Percentiles rank a stretch among this genome's conserved stretches.
phyloP scores from a whole-genome alignment of 2,329 filamentous ascomycete species.

The Teratosphaeria gauchensis region DNA sequence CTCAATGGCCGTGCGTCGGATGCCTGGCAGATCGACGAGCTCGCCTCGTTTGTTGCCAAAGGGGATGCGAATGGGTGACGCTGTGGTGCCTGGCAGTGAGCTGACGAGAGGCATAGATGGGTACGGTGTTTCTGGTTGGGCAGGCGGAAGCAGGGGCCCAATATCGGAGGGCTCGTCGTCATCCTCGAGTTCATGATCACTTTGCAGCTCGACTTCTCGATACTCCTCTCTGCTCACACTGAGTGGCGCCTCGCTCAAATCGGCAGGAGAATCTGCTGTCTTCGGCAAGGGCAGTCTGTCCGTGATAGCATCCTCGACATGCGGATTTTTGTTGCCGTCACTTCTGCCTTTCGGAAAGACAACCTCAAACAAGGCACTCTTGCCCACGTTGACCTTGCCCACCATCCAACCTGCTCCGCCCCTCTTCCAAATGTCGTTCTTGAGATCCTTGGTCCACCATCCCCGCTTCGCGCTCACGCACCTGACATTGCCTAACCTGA shows the following conservation, averaged over 20 bases:
- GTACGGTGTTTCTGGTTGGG: conserved; percentile 61
- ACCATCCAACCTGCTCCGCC: conserved; percentile 92
- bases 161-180: conserved; percentile 12
- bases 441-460: conserved; percentile 87
- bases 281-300: background rate
- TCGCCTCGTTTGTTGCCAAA: conserved; percentile 83
- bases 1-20: conserved; percentile 65
- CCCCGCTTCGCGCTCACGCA: conserved; percentile 76
- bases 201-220: background rate
- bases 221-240: background rate
- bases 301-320: background rate
- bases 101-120: conserved; percentile 82
- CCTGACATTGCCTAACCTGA: conserved; percentile 79
- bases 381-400: conserved; percentile 96
- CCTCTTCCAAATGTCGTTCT: conserved; percentile 72
- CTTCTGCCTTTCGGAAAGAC: conserved; percentile 66
- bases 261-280: conserved; percentile 1
- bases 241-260: background rate
- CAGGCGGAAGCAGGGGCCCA: conserved; percentile 60
- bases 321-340: conserved; percentile 8
- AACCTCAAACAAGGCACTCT: conserved; percentile 80
- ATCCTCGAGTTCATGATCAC: conserved; percentile 16
- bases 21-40: conserved; percentile 82
- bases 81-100: conserved; percentile 81
- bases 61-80: conserved; percentile 84